A percentile compares a stretch with the other conserved stretches of the same genome.
Conservation (phyloP, 2,329 filamentous ascomycete genomes). For the Alternaria sp. region DNA sequence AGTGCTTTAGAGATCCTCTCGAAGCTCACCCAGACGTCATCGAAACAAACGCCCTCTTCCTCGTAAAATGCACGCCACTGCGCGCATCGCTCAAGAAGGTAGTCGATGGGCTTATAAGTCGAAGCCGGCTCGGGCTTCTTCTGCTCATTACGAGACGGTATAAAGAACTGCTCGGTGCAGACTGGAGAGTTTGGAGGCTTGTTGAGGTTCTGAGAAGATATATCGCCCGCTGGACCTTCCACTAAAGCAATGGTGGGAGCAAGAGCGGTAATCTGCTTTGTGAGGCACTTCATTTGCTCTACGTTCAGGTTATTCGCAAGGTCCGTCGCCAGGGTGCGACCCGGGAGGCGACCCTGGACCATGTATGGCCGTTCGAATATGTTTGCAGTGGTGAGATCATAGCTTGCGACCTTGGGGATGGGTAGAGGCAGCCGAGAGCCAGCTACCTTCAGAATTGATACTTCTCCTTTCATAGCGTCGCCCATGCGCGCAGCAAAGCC, state of each 20-base stretch:
- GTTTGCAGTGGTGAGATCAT: background rate
- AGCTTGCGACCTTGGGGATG: constrained; percentile 4
- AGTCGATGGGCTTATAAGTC: background rate
- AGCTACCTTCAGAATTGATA: constrained; percentile 4
- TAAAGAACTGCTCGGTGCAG: too few species aligned
- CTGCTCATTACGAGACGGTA: too few species aligned
- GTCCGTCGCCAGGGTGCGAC: background rate
- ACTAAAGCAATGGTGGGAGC: background rate
- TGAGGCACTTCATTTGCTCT: background rate
- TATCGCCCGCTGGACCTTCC: background rate
- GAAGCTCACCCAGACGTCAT: constrained; percentile 18
- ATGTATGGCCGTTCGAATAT: background rate
- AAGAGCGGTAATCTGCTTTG: background rate
- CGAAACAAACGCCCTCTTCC: constrained; percentile 1
- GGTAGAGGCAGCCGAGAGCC: background rate
- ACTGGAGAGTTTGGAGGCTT: background rate
- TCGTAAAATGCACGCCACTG: too few species aligned
- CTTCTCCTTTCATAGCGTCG: background rate
- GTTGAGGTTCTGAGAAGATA: background rate
- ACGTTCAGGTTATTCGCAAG: fast-evolving
- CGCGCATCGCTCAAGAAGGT: constrained; percentile 13
- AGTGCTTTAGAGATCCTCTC: constrained; percentile 13
- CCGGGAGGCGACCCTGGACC: background rate
- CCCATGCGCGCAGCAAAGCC: too few species aligned
- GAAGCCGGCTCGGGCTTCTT: too few species aligned